A percentile compares a stretch with the other conserved stretches of the same genome.
These are phyloP conservation scores for Leccinum broughii DNA, from an alignment of 768 basidiomycete genomes.

Conservation along the genomic window DNA sequence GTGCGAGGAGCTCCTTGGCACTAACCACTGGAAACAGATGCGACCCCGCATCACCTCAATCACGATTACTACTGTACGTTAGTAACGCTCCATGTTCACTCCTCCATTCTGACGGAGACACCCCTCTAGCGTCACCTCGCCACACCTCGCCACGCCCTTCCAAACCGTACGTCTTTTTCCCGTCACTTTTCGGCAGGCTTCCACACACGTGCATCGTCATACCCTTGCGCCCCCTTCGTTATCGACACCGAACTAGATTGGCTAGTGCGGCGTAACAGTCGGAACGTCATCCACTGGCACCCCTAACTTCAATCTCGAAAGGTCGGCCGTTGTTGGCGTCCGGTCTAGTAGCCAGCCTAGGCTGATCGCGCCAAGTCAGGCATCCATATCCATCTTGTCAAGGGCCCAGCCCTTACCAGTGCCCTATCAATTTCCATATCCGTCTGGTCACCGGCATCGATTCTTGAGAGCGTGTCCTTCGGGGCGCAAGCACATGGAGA, in stretches of 20 bases:
- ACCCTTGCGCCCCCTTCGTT: neutral
- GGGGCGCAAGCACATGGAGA: slow-evolving; percentile 10
- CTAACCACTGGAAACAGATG: neutral
- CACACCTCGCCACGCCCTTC: neutral
- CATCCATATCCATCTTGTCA: neutral
- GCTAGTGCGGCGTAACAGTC: neutral
- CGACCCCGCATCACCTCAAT: neutral
- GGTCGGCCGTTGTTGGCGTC: neutral
- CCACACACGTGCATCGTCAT: slow-evolving; percentile 5
- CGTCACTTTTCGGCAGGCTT: neutral
- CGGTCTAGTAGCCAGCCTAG: neutral
- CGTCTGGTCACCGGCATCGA: slow-evolving; percentile 7
- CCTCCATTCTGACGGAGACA: slow-evolving; percentile 2
- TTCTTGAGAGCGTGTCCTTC: slow-evolving; percentile 10
- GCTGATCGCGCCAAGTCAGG: neutral
- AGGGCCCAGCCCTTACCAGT: neutral
- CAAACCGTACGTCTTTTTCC: neutral
- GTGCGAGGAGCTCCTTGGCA: neutral
- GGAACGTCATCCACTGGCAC: neutral
- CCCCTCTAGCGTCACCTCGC: neutral
- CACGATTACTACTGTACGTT: neutral
- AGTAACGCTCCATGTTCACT: neutral
- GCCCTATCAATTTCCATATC: neutral
- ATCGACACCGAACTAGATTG: neutral
- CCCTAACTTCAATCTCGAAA: neutral